A percentile compares a stretch with the other conserved stretches of the same genome.
Evolutionary conservation across 192 early-diverging fungal species (phyloP).

Genomic region (Rhizophagus prolifer): DNA sequence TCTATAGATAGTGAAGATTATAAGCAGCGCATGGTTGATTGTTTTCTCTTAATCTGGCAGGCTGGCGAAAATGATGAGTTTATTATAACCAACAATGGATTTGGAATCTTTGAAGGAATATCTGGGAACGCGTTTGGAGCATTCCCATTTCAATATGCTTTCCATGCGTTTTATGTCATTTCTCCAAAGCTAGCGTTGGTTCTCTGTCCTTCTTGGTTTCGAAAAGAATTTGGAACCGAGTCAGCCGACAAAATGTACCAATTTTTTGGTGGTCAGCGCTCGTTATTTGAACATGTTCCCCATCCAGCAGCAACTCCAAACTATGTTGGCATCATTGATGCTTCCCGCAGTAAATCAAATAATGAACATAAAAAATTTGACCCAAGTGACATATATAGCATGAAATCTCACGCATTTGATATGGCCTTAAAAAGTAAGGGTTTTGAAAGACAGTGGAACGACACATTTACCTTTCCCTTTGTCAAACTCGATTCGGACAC

Average conservation of each 20-base stretch:
- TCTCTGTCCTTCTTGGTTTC: neutral
- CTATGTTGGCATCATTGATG: neutral
- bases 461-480: no score
- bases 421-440: neutral
- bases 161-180: conserved; percentile 37
- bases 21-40: no score
- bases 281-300: conserved; percentile 10
- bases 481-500: conserved; percentile 4
- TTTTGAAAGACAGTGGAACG: neutral
- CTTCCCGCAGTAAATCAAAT: no score
- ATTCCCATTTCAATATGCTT: conserved; percentile 2
- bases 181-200: conserved; percentile 39
- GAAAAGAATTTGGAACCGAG: no score
- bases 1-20: no score
- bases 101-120: conserved; percentile 37
- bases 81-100: conserved; percentile 30
- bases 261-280: no score
- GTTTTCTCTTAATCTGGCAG: no score
- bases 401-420: no score
- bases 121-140: neutral
- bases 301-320: neutral
- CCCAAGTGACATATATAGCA: no score
- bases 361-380: no score
- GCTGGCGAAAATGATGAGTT: no score
- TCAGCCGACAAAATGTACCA: no score